A percentile compares a stretch with the other conserved stretches of the same genome.
phyloP scores from a whole-genome alignment of 176 grass and related monocot genomes.

The Ampelocalamus luodianensis region DNA sequence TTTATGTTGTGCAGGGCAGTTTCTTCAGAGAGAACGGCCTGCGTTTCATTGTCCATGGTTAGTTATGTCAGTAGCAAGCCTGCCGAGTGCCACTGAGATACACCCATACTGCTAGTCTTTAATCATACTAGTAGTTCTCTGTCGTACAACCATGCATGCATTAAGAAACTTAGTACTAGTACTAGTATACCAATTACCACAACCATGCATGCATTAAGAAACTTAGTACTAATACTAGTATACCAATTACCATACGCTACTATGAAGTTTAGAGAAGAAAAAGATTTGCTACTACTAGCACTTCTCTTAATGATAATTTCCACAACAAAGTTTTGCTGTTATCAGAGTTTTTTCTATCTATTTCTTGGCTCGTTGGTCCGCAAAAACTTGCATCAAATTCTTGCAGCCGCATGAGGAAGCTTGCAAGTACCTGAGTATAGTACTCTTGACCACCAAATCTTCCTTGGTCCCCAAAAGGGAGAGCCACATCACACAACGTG shows the following conservation, averaged over 20 bases:
- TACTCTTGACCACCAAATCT: slow-evolving; percentile 17
- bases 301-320: not conserved
- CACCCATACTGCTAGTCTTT: not conserved
- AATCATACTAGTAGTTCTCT: not conserved
- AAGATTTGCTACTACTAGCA: not conserved
- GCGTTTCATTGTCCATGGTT: slow-evolving; percentile 1
- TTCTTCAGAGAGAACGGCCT: slow-evolving; percentile 34
- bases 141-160: not conserved
- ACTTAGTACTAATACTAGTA: not conserved
- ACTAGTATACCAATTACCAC: not conserved
- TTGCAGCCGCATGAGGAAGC: not conserved
- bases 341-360: not conserved
- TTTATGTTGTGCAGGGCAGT: slow-evolving; percentile 24
- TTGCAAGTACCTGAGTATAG: not conserved
- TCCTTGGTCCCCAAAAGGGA: slow-evolving; percentile 18
- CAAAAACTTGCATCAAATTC: not conserved
- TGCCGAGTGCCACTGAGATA: not conserved
- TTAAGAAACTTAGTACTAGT: not conserved
- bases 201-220: not conserved
- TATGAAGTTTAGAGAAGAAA: not conserved
- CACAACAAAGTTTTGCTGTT: not conserved
- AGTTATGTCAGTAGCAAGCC: slow-evolving; percentile 35
- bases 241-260: no score
- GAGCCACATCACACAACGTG: not conserved
- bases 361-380: not conserved